phyloP scores from a whole-genome alignment of 2,329 filamentous ascomycete genomes.

The Colletotrichum sp. region DNA sequence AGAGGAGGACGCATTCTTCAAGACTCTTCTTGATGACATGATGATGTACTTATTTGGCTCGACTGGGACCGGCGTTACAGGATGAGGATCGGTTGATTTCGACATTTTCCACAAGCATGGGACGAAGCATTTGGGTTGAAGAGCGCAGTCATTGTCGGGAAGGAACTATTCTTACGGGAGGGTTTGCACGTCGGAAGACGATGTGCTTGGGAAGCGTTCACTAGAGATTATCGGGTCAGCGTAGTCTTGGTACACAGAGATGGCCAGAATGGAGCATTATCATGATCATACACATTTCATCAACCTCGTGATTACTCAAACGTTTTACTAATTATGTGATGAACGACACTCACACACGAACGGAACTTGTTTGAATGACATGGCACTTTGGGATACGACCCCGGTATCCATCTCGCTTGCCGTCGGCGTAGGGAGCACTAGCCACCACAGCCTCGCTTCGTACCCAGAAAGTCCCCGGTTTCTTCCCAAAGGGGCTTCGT shows the following conservation, averaged over 20 bases:
- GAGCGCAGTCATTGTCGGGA: background rate
- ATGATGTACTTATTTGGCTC: constrained; percentile 19
- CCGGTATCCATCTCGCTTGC: constrained; percentile 3
- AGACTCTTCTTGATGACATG: constrained; percentile 12
- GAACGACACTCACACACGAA: background rate
- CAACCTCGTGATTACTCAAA: background rate
- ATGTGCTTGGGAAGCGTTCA: background rate
- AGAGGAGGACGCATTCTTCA: background rate
- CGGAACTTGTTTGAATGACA: background rate
- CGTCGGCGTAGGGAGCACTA: constrained; percentile 7
- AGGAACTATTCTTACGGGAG: background rate
- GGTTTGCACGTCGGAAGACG: background rate
- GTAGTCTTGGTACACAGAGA: background rate
- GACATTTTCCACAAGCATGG: constrained; percentile 4
- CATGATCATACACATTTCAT: background rate
- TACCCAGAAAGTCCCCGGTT: background rate
- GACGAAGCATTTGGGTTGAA: constrained; percentile 1
- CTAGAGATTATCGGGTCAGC: background rate
- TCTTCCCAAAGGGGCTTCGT: constrained; percentile 2
- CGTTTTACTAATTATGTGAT: background rate
- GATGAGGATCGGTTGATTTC: background rate
- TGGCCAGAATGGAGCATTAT: background rate
- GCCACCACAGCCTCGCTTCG: constrained; percentile 14
- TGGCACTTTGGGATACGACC: background rate
- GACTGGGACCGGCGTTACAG: constrained; percentile 11